Evolutionary conservation across 139 green algal genomes (phyloP).

Genomic region (Chlamydomonas applanata): DNA sequence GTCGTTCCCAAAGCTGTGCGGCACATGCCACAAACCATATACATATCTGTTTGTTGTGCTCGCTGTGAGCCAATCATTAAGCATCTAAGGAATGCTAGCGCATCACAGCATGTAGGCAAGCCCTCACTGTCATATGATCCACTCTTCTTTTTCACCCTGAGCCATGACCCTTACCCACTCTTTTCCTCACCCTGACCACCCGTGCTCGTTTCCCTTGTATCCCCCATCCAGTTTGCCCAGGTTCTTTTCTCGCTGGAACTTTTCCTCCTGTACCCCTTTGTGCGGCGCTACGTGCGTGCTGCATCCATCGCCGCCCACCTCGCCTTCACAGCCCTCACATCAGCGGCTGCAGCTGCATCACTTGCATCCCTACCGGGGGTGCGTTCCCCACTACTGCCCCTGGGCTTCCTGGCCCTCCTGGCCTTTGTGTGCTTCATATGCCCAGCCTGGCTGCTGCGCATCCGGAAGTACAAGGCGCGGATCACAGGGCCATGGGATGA

Average conservation of each 20-base stretch:
- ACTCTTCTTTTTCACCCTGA: background rate
- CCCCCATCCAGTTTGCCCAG: constrained; percentile 51
- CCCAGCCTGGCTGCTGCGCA: constrained; percentile 78
- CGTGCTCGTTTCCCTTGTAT: background rate
- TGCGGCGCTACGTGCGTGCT: constrained; percentile 58
- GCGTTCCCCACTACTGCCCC: constrained; percentile 21
- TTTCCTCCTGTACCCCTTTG: constrained; percentile 78
- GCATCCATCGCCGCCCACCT: constrained; percentile 35
- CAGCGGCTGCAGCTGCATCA: constrained; percentile 24
- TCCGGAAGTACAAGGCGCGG: constrained; percentile 88
- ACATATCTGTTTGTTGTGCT: no score
- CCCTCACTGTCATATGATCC: background rate
- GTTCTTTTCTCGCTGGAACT: constrained; percentile 80
- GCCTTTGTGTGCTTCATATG: constrained; percentile 63
- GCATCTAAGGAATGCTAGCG: no score
- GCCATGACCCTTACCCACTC: background rate
- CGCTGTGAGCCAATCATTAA: no score
- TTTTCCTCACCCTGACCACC: background rate
- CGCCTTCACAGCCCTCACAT: constrained; percentile 33
- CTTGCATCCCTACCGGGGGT: constrained; percentile 33
- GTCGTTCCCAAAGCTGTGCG: no score
- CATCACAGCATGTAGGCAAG: no score
- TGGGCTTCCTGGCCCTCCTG: constrained; percentile 12
- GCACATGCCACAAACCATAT: no score
- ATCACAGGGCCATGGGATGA: constrained; percentile 91